These are phyloP conservation scores for Sporothrix brunneoviolacea DNA, from an alignment of 2,329 filamentous ascomycete genomes.

Conservation along the genomic window DNA sequence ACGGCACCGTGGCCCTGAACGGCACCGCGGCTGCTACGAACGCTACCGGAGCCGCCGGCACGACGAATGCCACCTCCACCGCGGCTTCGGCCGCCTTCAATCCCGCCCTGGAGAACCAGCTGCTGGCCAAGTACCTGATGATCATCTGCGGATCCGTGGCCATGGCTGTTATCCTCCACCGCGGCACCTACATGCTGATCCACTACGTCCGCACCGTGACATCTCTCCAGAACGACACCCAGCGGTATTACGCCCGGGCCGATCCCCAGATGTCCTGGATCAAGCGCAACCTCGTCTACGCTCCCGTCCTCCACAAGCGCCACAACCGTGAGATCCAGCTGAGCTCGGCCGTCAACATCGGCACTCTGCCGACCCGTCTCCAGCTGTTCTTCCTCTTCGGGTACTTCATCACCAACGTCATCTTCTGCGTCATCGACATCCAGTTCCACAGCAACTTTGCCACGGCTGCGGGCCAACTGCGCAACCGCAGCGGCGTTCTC, in stretches of 20 bases:
- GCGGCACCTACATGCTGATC: slow-evolving; percentile 51
- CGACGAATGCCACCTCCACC: slow-evolving; percentile 3
- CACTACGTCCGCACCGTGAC: slow-evolving; percentile 67
- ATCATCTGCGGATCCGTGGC: slow-evolving; percentile 59
- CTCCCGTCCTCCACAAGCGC: slow-evolving; percentile 65
- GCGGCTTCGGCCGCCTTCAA: slow-evolving; percentile 23
- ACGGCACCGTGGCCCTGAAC: no score
- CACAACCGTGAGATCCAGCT: slow-evolving; percentile 67
- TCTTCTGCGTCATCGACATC: slow-evolving; percentile 66
- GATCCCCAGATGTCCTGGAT: slow-evolving; percentile 49
- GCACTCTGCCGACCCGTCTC: slow-evolving; percentile 73
- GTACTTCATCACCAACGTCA: slow-evolving; percentile 67
- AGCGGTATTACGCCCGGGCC: slow-evolving; percentile 68
- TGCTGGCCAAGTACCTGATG: slow-evolving; percentile 54
- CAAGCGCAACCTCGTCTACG: slow-evolving; percentile 61
- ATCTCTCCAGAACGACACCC: slow-evolving; percentile 70
- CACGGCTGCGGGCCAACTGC: slow-evolving; percentile 43
- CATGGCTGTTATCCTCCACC: slow-evolving; percentile 59
- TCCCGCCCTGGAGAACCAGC: slow-evolving; percentile 40
- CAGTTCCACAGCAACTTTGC: slow-evolving; percentile 45
- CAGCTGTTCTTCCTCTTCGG: slow-evolving; percentile 62
- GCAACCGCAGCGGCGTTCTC: slow-evolving; percentile 65
- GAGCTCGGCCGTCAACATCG: slow-evolving; percentile 51
- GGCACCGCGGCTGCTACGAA: slow-evolving; percentile 13
- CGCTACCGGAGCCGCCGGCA: slow-evolving; percentile 15